Evolutionary conservation across 2,329 filamentous ascomycete species (phyloP).

Genomic region (Lecanicillium sp.): DNA sequence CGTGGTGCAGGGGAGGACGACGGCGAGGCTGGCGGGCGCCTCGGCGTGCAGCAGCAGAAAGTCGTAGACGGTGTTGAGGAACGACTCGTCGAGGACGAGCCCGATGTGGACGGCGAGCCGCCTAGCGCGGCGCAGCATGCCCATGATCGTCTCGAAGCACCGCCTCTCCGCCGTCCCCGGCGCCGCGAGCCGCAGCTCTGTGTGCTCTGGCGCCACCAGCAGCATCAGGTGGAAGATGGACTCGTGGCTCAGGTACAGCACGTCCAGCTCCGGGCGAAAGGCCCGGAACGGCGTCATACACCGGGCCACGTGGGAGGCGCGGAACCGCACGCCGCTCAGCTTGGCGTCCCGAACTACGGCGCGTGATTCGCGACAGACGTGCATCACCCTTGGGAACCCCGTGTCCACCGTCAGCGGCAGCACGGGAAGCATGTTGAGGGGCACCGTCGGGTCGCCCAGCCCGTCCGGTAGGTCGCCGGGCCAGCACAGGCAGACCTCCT

Average conservation of each 20-base stretch:
- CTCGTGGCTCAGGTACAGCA: slow-evolving; percentile 1
- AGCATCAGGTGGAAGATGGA: neutral
- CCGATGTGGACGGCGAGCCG: neutral
- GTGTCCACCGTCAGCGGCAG: slow-evolving; percentile 7
- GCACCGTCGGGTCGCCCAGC: neutral
- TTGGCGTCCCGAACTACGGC: neutral
- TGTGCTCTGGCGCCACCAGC: neutral
- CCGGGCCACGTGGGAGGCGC: neutral
- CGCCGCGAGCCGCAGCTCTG: neutral
- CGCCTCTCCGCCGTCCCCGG: neutral
- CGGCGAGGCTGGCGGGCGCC: neutral
- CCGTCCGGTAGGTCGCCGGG: neutral
- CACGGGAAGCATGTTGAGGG: neutral
- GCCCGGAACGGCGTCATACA: slow-evolving; percentile 1
- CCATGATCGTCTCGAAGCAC: neutral
- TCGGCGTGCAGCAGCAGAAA: neutral
- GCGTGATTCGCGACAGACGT: slow-evolving; percentile 4
- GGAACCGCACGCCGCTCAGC: neutral
- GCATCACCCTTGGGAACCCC: neutral
- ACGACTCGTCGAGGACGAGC: neutral
- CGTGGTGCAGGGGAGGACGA: neutral
- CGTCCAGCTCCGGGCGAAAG: slow-evolving; percentile 4
- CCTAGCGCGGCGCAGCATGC: neutral
- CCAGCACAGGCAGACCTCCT: slow-evolving; percentile 4
- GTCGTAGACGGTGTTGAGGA: neutral